Evolutionary conservation across 768 basidiomycete species (phyloP), one percentile per base, ranked within the genome.

Genomic region (Leccinum longicurvipes): DNA sequence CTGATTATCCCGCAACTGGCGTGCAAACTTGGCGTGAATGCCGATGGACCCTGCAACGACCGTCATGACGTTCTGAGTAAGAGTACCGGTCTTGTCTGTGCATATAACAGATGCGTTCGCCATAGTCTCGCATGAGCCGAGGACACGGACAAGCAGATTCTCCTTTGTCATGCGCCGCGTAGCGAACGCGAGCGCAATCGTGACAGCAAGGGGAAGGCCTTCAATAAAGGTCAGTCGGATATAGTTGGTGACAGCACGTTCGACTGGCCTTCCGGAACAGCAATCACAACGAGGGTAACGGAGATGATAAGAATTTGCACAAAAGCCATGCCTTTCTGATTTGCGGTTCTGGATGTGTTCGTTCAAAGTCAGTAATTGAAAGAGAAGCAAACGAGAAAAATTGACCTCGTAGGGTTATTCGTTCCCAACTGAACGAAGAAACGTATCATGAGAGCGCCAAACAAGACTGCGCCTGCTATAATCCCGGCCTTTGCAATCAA

Each of bases 41-140:
- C 97, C 97, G 49, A 98, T 77, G 11, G 93, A 94, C 36, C 95
- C 95, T 21, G 96, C 95, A 50, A 99, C 97, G 60, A 98, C 91
- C 10, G 88, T 85, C 97, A 99, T 99, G 62, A 76, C 76, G 74
- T 98, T 98, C 67, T 92, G 88, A 0, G 97, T 99, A 23, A 99
- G 85, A 9, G 96, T 98, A 34, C 96, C 96, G 2, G 94, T 96
- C 76, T 96, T 95, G 79, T 95, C 93, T 14, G 93, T 95, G 73
- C 93, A 94, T 4, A 98, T 83, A 56, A 98, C 94, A 21, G 90
- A 95, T 5, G 96, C 91, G 63, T 98, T 98, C 21, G 91, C 96
- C 96, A 98, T 98, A 0, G 93, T 98, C 75, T 99, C 97, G 72
- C 96, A 98, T 12, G 94, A 94, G 7, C 91, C 91, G 31, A 99